Base-by-base conservation (phyloP, 805 yeast genomes). In the Maudiozyma serrabonitensis region DNA sequence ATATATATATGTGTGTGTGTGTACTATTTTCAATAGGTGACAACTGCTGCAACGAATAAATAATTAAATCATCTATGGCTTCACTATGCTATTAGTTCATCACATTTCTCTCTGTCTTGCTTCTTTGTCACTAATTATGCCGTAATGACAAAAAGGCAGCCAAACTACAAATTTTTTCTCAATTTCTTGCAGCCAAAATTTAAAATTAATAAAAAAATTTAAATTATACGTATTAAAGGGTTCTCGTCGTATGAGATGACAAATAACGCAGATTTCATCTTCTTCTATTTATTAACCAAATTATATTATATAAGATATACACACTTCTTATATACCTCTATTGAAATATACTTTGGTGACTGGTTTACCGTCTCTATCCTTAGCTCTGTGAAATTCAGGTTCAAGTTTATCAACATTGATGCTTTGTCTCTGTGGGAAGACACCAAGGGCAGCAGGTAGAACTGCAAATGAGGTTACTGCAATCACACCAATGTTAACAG, bases 391-490 rank as follows among this genome's bases (percentile, higher is more conserved):
- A 66, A 91, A 79, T 50, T 80, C 69, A 1, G 73, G 67, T 67
- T 93, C 99, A 49, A 93, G 71, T 41, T 74, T 71, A 18, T 67
- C 53, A 7, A 82, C 84, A 23, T 73, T 64, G 48, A 91, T 74
- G 19, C 68, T 70, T 59, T 88, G 81, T 64, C 84, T 80, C 67
- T 90, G 97, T 12, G 99, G 99, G 79, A 93, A 93, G 1, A 89
- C 85, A 1, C 90, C 99, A 63, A 93, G 73, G 0, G 98, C 98
- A 71, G 93, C 87, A 25, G 99, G 99, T 55, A 93, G 75, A 0
- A 83, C 97, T 21, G 79, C 80, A 59, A 93, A 83, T 6, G 96
- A 84, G 0, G 98, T 91, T 11, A 76, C 78, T 43, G 89, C 81
- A 57, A 93, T 87, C 56, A 93, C 72, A 16, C 95, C 97, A 48